Conservation (phyloP, 2,329 filamentous ascomycete species). For the Dactylonectria macrodidyma region DNA sequence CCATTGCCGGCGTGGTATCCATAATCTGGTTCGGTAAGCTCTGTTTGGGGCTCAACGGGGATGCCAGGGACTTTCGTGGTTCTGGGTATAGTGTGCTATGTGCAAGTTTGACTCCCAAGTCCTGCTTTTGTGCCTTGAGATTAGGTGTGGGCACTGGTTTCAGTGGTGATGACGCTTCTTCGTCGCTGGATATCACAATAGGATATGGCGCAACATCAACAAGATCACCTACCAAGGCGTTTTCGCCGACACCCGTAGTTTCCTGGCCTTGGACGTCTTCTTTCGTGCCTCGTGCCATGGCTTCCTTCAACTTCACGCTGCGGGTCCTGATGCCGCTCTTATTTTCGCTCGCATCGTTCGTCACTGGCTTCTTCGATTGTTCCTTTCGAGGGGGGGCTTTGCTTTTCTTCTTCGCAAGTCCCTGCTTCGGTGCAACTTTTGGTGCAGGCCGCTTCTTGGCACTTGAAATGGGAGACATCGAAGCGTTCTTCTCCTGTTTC, state of each 20-base stretch:
- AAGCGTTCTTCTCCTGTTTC: constrained; percentile 29
- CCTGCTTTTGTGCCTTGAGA: background rate
- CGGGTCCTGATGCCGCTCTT: background rate
- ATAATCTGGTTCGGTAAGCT: background rate
- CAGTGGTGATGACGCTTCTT: background rate
- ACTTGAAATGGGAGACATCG: constrained; percentile 34
- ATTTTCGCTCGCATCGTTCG: background rate
- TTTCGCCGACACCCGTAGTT: background rate
- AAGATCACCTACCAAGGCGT: background rate
- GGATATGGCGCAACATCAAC: background rate
- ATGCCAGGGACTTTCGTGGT: background rate
- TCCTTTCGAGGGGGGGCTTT: constrained; percentile 9
- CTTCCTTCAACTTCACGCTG: background rate
- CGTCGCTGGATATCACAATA: constrained; percentile 40
- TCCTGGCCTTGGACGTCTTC: background rate
- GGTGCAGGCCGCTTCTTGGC: constrained; percentile 29
- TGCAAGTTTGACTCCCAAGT: background rate
- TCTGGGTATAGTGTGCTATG: background rate
- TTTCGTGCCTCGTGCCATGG: background rate
- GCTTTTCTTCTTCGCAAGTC: constrained; percentile 14
- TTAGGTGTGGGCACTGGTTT: background rate
- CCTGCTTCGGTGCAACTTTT: constrained; percentile 5
- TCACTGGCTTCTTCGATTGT: background rate
- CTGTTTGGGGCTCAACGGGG: background rate
- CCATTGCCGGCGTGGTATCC: too few relatives aligned